Evolutionary conservation across 1,284 basidiomycete genomes (phyloP).

Genomic region (Singerocomus rubriflavus): DNA sequence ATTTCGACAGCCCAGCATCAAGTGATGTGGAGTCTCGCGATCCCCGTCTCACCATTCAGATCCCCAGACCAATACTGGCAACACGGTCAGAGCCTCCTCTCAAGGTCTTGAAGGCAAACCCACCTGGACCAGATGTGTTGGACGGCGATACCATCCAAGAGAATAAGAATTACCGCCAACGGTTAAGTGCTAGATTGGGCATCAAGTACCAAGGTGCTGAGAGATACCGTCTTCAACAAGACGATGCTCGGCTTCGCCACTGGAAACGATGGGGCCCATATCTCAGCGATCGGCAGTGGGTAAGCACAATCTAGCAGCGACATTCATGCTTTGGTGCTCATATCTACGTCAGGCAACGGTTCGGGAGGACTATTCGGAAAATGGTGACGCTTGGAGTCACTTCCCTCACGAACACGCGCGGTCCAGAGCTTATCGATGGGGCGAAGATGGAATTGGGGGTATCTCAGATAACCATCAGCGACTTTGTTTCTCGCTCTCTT

Average conservation of each 20-base stretch:
- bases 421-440: constrained; percentile 96
- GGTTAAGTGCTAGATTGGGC: constrained; percentile 58
- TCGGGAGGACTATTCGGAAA: constrained; percentile 94
- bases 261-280: constrained; percentile 99
- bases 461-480: constrained; percentile 96
- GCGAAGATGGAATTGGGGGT: constrained; percentile 96
- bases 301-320: constrained; percentile 35
- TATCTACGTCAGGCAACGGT: constrained; percentile 76
- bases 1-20: constrained; percentile 17
- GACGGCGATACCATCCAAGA: constrained; percentile 22
- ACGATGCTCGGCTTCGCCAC: constrained; percentile 65
- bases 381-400: constrained; percentile 97
- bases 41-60: constrained; percentile 70
- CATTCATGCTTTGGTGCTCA: constrained; percentile 8
- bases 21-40: constrained; percentile 35
- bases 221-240: constrained; percentile 69
- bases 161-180: constrained; percentile 53
- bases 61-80: constrained; percentile 58
- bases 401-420: constrained; percentile 96
- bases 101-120: constrained; percentile 45
- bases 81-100: constrained; percentile 37
- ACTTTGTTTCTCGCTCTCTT: constrained; percentile 83
- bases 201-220: constrained; percentile 64
- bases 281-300: constrained; percentile 97
- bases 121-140: constrained; percentile 26